phyloP scores from a whole-genome alignment of 2,329 filamentous ascomycete genomes.

The Claviceps sp. region DNA sequence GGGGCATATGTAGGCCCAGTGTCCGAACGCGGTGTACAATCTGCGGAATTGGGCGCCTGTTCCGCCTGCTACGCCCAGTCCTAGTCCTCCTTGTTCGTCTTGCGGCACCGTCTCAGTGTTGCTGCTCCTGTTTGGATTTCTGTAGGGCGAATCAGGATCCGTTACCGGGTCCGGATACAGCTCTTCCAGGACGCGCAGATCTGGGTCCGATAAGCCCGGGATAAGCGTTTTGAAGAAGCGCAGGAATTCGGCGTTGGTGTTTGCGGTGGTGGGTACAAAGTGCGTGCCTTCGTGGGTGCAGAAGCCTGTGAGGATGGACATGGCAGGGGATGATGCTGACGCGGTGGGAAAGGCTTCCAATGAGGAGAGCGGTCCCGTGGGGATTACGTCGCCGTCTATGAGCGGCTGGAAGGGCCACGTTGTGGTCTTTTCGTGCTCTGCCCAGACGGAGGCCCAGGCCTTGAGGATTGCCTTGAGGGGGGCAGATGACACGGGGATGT shows the following conservation, averaged over 20 bases:
- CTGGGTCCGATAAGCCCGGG: constrained; percentile 32
- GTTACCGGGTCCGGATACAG: neutral
- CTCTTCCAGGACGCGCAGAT: neutral
- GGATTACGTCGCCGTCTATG: constrained; percentile 47
- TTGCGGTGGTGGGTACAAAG: constrained; percentile 42
- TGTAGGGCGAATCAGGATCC: neutral
- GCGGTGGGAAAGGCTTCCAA: constrained; percentile 25
- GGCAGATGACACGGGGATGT: neutral
- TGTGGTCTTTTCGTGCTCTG: constrained; percentile 27
- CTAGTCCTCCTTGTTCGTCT: neutral
- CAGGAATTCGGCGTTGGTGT: constrained; percentile 37
- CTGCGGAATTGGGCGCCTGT: constrained; percentile 40
- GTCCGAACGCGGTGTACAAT: constrained; percentile 46
- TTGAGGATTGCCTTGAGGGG: constrained; percentile 4
- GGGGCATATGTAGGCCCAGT: constrained; percentile 52
- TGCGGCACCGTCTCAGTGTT: neutral
- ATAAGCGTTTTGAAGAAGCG: constrained; percentile 49
- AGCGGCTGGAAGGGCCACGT: constrained; percentile 58
- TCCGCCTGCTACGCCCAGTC: neutral
- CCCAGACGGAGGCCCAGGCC: constrained; percentile 32
- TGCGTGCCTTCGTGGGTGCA: constrained; percentile 55
- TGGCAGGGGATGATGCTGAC: neutral
- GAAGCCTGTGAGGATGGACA: constrained; percentile 50
- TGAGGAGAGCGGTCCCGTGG: constrained; percentile 42
- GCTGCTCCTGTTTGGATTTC: neutral